Conservation (phyloP, 306 rosid species). For the Fagus crenata region DNA sequence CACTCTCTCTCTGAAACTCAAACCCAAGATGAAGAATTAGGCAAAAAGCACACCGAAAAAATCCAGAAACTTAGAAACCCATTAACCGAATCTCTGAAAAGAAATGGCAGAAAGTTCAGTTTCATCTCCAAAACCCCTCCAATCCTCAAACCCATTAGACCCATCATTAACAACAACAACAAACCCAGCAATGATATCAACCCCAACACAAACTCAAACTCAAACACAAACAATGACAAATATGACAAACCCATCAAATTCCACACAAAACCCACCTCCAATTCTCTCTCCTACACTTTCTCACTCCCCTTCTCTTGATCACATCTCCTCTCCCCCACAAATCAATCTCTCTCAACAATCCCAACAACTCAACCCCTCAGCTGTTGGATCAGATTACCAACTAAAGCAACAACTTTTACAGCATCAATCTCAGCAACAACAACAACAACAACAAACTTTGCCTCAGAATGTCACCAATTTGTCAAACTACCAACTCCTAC, state of each 20-base stretch:
- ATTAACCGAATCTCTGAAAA: not conserved
- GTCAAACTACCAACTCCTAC: constrained; percentile 56
- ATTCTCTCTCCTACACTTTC: constrained; percentile 49
- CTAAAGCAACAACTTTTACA: constrained; percentile 36
- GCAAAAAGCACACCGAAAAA: not conserved
- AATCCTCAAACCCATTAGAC: constrained; percentile 38
- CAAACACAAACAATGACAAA: constrained; percentile 26
- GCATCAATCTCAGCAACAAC: constrained; percentile 27
- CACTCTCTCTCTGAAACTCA: not conserved
- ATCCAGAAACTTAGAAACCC: not conserved
- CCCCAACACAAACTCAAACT: constrained; percentile 4
- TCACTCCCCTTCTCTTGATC: constrained; percentile 55
- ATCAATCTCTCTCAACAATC: constrained; percentile 38
- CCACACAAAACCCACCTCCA: constrained; percentile 36
- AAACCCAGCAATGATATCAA: not conserved
- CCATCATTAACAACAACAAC: constrained; percentile 26
- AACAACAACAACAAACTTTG: constrained; percentile 16
- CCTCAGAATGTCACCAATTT: constrained; percentile 48
- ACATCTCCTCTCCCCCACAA: constrained; percentile 41
- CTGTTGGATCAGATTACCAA: constrained; percentile 48
- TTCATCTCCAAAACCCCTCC: constrained; percentile 48
- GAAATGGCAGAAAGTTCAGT: constrained; percentile 54
- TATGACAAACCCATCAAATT: constrained; percentile 30
- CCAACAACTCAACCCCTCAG: constrained; percentile 31
- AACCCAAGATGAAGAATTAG: constrained; percentile 9